Percentiles rank a stretch among this genome's conserved stretches.
Conservation (phyloP, 1,284 basidiomycete genomes). For the Vanrija sp. region DNA sequence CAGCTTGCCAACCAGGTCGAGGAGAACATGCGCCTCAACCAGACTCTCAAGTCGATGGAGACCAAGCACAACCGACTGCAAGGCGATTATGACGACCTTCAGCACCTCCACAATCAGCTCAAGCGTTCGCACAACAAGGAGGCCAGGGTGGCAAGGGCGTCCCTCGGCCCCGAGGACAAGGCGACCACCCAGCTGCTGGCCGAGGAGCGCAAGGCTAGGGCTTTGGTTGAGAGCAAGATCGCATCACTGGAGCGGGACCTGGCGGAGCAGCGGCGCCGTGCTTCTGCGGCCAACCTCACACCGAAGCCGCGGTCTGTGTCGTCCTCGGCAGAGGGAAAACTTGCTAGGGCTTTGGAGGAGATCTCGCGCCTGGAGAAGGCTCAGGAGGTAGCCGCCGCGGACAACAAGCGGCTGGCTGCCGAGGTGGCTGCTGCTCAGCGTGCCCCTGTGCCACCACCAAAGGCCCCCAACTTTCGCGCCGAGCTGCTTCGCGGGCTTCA, state of each 20-base stretch:
- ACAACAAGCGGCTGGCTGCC: slow-evolving; percentile 27
- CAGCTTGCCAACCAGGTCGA: slow-evolving; percentile 66
- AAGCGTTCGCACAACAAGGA: slow-evolving; percentile 54
- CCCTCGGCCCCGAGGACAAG: slow-evolving; percentile 35
- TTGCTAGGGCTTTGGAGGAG: slow-evolving; percentile 31
- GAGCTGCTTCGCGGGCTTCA: slow-evolving; percentile 42
- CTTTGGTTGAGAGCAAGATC: slow-evolving; percentile 30
- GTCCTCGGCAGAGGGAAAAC: slow-evolving; percentile 17
- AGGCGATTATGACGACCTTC: slow-evolving; percentile 79
- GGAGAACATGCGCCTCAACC: slow-evolving; percentile 43
- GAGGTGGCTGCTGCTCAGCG: slow-evolving; percentile 9
- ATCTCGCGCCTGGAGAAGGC: slow-evolving; percentile 25
- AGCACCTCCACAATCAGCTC: slow-evolving; percentile 69
- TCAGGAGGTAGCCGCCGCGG: slow-evolving; percentile 21
- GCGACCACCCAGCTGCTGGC: slow-evolving; percentile 25
- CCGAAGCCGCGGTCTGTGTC: slow-evolving; percentile 13
- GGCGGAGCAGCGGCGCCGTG: slow-evolving; percentile 33
- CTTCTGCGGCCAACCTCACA: slow-evolving; percentile 23
- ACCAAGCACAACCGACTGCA: slow-evolving; percentile 58
- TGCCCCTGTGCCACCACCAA: background rate
- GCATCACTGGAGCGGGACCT: slow-evolving; percentile 40
- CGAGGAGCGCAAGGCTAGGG: slow-evolving; percentile 34
- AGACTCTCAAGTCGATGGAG: slow-evolving; percentile 37
- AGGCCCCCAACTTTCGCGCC: slow-evolving; percentile 16
- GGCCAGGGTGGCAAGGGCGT: slow-evolving; percentile 33